Evolutionary conservation across 2,329 filamentous ascomycete genomes (phyloP).

Genomic region (Lomentospora prolificans): DNA sequence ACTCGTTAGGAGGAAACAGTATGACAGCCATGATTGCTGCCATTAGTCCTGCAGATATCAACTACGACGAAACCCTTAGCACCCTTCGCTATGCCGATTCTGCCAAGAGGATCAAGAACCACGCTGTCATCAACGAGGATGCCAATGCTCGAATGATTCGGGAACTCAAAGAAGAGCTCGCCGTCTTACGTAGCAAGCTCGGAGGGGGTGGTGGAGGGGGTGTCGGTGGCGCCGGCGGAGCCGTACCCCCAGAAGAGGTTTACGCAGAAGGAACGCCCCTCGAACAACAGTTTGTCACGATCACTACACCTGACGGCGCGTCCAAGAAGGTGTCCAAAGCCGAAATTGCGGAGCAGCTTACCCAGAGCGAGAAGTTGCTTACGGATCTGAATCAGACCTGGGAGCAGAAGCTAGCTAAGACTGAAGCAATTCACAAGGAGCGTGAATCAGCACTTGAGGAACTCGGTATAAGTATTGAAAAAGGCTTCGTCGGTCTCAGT

Average conservation of each 20-base stretch:
- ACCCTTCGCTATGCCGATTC: slow-evolving; percentile 95
- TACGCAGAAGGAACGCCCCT: slow-evolving; percentile 88
- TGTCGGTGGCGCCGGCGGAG: slow-evolving; percentile 29
- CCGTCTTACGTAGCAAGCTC: slow-evolving; percentile 77
- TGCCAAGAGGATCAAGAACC: slow-evolving; percentile 99
- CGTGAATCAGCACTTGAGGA: slow-evolving; percentile 91
- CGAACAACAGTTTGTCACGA: slow-evolving; percentile 93
- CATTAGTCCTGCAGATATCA: slow-evolving; percentile 96
- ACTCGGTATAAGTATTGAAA: slow-evolving; percentile 96
- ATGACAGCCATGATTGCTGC: slow-evolving; percentile 99
- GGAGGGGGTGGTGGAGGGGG: slow-evolving; percentile 41
- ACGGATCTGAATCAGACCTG: slow-evolving; percentile 96
- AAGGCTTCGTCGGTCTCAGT: slow-evolving; percentile 88
- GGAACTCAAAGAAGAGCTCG: slow-evolving; percentile 90
- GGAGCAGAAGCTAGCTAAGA: slow-evolving; percentile 93
- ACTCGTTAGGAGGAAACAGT: slow-evolving; percentile 94
- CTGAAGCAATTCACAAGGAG: slow-evolving; percentile 95
- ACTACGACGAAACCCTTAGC: slow-evolving; percentile 94
- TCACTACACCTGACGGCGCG: slow-evolving; percentile 73
- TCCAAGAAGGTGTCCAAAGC: slow-evolving; percentile 96
- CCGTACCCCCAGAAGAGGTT: slow-evolving; percentile 60
- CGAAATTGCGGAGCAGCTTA: slow-evolving; percentile 92
- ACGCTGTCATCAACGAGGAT: slow-evolving; percentile 97
- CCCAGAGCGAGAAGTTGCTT: slow-evolving; percentile 92
- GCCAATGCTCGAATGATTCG: slow-evolving; percentile 98